Percentiles rank a stretch among this genome's conserved stretches.
phyloP scores from a whole-genome alignment of 23 red algal genomes.

The Pyropia yezoensis region DNA sequence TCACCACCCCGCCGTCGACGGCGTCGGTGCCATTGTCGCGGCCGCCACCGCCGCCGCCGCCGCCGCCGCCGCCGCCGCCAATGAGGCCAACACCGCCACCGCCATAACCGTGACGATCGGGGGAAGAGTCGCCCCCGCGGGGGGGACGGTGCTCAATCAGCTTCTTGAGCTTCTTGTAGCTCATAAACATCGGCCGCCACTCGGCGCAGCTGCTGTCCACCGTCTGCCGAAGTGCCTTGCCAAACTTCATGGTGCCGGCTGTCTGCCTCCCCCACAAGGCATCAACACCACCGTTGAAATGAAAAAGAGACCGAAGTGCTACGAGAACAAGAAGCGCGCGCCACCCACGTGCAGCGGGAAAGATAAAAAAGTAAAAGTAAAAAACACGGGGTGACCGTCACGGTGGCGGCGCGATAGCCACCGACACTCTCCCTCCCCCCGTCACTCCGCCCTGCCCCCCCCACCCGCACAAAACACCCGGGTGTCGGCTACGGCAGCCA shows the following conservation, averaged over 20 bases:
- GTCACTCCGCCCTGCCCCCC: no score
- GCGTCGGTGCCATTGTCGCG: background rate
- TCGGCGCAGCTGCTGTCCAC: slow-evolving; percentile 43
- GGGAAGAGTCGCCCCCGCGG: background rate
- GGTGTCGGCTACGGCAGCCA: no score
- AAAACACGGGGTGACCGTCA: no score
- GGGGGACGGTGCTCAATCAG: background rate
- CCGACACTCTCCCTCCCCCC: no score
- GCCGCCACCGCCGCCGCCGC: background rate
- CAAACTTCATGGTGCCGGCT: slow-evolving; percentile 82
- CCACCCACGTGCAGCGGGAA: no score
- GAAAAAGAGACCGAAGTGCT: no score
- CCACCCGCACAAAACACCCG: no score
- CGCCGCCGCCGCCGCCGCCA: slow-evolving; percentile 2
- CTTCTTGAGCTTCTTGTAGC: slow-evolving; percentile 91
- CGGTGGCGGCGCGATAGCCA: no score
- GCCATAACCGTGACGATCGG: background rate
- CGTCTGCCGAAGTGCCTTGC: slow-evolving; percentile 72
- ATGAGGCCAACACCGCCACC: background rate
- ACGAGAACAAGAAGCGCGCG: no score
- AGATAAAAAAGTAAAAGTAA: no score
- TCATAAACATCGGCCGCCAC: slow-evolving; percentile 79
- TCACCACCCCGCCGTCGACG: background rate
- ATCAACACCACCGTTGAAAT: no score
- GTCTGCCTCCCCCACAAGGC: no score